Evolutionary conservation across 495 filamentous ascomycete genomes (phyloP), one percentile per base, ranked within the genome.

Genomic region (Extremus antarcticus): DNA sequence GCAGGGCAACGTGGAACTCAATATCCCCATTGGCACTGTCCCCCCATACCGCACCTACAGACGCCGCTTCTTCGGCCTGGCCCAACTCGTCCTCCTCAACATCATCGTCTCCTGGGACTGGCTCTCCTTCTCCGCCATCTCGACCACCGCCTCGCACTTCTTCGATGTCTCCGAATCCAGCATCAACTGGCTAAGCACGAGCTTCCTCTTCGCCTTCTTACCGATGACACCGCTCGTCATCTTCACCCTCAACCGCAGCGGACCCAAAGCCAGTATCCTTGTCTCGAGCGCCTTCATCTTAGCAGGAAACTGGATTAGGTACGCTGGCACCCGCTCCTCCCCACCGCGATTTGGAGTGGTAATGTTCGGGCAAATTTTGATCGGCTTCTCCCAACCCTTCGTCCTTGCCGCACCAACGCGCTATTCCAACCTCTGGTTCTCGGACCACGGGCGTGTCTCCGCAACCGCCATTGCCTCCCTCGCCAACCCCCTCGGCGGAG

Each of bases 91-190:
- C 16, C 68, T 97, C 63, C 64, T 96, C 68, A 98, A 97, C 66
- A 86, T 95, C 48, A 80, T 98, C 51, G 83, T 94, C 24, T 91
- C 86, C 65, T 96, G 90, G 91, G 88, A 92, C 86, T 97, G 91
- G 91, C 78, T 98, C 57, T 92, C 90, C 25, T 98, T 88, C 71
- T 83, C 91, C 8, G 82, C 92, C 29, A 83, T 94, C 38, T 88
- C 88, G 13, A 80, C 81, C 43, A 84, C 83, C 17, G 78, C 88
- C 0, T 81, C 90, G 1, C 63, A 74, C 38, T 94, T 88, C 73
- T 98, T 92, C 66, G 58, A 70, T 32, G 85, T 87, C 4, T 77
- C 77, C 20, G 81, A 90, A 61, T 85, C 81, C 23, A 80, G 81
- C 15, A 83, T 97, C 69, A 96, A 96, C 68, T 97, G 92, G 92